These are phyloP conservation scores for Phyllostachys edulis DNA, from an alignment of 176 grass and related monocot genomes.

Conservation along the genomic window DNA sequence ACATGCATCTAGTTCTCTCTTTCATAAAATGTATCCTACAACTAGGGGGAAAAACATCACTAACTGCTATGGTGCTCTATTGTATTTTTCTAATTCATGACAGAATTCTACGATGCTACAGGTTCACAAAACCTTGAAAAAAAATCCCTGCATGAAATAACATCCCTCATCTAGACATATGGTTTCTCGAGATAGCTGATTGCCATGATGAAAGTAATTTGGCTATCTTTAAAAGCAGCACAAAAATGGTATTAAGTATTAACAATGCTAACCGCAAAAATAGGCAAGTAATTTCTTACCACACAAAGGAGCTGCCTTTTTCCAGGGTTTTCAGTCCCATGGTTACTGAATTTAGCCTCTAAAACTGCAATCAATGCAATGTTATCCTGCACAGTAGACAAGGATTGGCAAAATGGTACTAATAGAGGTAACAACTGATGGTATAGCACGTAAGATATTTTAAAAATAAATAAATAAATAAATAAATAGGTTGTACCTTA, in stretches of 20 bases:
- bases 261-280: not conserved
- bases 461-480: too few species aligned
- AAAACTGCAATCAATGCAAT: constrained; percentile 84
- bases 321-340: constrained; percentile 71
- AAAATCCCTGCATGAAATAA: not conserved
- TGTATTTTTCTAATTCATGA: not conserved
- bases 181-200: not conserved
- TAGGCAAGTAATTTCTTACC: constrained; percentile 40
- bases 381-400: constrained; percentile 61
- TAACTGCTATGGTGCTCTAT: not conserved
- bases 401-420: not conserved
- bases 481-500: constrained; percentile 49
- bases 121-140: not conserved
- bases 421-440: not conserved
- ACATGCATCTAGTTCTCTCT: not conserved
- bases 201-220: not conserved
- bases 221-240: constrained; percentile 16
- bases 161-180: constrained; percentile 22
- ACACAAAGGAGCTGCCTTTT: constrained; percentile 91
- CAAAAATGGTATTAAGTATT: not conserved
- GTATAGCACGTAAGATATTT: not conserved
- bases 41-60: not conserved
- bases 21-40: not conserved
- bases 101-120: not conserved
- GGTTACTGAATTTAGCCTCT: constrained; percentile 75